Evolutionary conservation across 345 rosid genomes (phyloP), one percentile per base, ranked within the genome.

Genomic region (Camelina neglecta): DNA sequence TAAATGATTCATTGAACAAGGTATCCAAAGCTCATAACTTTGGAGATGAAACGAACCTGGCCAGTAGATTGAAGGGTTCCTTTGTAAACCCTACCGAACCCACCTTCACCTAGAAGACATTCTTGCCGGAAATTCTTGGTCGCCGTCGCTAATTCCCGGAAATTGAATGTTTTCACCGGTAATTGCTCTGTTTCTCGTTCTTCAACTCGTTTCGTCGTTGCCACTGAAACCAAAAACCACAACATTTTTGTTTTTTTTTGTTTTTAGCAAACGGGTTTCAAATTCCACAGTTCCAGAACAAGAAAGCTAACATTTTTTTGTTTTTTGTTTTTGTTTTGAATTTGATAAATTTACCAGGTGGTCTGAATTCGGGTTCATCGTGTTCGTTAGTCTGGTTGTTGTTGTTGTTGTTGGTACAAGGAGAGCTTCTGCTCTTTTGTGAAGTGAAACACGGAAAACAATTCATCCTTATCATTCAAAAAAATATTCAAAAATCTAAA

Each of bases 391-490:
- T 67, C 49, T 77, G 31, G 31, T 29, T 29, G 31, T 77, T 77
- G 29, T 24, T 77, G 29, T 24, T 24, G 4, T 77, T 77, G 16
- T 76, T 60, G 9, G 44, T 45, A 48, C 60, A 57, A 24, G 61
- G 56, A 36, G 71, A 41, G 50, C 76, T 77, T 69, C 50, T 84
- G 75, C 71, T 84, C 53, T 73, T 86, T 1, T 82, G 83, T 0
- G 86, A 74, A 35, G 85, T 71, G 67, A 92, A 92, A 81, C 98
- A 94, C 3, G 95, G 83, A 68, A 88, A 90, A 75, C 97, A 92
- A 77, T 69, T 86, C 97, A 94, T 90, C 15, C 36, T 79, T 66
- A 2, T 26, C 11, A 0, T 38, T 42, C 20, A 56, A 62, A 49
- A 33, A 20, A 33, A 60, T 5, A 29, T 45, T 60, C 12, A 23